A percentile compares a stretch with the other conserved stretches of the same genome.
Conservation (phyloP, 345 rosid species). For the Salix udensis region DNA sequence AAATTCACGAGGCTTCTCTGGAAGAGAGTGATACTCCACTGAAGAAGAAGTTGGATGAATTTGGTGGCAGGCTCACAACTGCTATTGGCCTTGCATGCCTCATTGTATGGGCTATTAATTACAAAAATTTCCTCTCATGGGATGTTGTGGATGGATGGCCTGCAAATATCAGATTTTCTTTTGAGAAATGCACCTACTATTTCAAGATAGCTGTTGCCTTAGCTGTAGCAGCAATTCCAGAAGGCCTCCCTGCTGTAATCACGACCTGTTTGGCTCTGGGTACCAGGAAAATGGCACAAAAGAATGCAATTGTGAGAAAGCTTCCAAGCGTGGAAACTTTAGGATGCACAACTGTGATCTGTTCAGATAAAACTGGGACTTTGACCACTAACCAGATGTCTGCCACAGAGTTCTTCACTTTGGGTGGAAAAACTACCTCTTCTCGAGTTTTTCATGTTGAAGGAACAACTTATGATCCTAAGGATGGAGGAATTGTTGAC, state of each 20-base stretch:
- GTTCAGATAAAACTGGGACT: slow-evolving; percentile 95
- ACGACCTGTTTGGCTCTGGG: slow-evolving; percentile 87
- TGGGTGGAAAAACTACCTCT: slow-evolving; percentile 59
- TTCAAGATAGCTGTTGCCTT: slow-evolving; percentile 93
- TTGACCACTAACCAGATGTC: slow-evolving; percentile 95
- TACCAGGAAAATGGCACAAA: slow-evolving; percentile 92
- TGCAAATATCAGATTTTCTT: slow-evolving; percentile 59
- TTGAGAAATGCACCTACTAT: slow-evolving; percentile 86
- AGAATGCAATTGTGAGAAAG: slow-evolving; percentile 82
- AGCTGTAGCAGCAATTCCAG: slow-evolving; percentile 94
- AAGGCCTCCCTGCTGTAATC: slow-evolving; percentile 95
- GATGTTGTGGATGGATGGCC: slow-evolving; percentile 74
- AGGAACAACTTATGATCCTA: slow-evolving; percentile 96
- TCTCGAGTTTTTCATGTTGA: slow-evolving; percentile 58
- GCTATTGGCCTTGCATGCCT: slow-evolving; percentile 77
- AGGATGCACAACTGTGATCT: slow-evolving; percentile 95
- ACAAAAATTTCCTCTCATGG: slow-evolving; percentile 78
- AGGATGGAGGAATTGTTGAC: slow-evolving; percentile 81
- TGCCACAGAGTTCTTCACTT: slow-evolving; percentile 68
- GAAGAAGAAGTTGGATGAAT: slow-evolving; percentile 86
- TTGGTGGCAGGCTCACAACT: slow-evolving; percentile 68
- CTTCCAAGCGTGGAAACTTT: slow-evolving; percentile 94
- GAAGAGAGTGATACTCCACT: slow-evolving; percentile 84
- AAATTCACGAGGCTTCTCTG: slow-evolving; percentile 80
- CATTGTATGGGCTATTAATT: slow-evolving; percentile 75